Evolutionary conservation across 495 filamentous ascomycete species (phyloP).

Genomic region (Aspergillus ellipticus): DNA sequence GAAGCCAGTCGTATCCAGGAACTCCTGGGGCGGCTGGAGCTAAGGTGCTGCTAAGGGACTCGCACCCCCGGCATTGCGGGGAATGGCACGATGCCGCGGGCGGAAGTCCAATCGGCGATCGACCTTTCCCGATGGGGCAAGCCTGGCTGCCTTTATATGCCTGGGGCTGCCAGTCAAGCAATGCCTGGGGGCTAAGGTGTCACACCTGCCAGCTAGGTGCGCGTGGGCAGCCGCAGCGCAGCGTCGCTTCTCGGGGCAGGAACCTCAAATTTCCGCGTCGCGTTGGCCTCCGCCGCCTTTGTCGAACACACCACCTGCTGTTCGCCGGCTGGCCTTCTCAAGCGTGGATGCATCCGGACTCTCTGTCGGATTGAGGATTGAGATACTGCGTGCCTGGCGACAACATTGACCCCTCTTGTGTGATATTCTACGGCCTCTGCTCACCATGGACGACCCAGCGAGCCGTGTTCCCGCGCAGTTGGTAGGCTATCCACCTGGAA

Average conservation of each 20-base stretch:
- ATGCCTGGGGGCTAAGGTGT: conserved; percentile 24
- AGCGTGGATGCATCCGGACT: conserved; percentile 12
- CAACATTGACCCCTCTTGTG: conserved; percentile 10
- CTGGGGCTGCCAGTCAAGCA: too few relatives aligned
- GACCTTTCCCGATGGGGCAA: not conserved
- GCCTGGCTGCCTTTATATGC: too few relatives aligned
- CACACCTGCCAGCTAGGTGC: too few relatives aligned
- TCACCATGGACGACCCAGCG: conserved; percentile 62
- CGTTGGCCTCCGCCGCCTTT: conserved; percentile 22
- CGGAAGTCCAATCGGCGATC: not conserved
- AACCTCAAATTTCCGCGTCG: conserved; percentile 41
- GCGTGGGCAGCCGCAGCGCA: conserved; percentile 19
- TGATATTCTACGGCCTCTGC: conserved; percentile 10
- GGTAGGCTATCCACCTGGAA: conserved; percentile 37
- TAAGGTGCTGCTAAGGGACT: too few relatives aligned
- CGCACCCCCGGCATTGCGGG: not conserved
- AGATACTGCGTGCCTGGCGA: conserved; percentile 8
- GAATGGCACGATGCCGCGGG: not conserved
- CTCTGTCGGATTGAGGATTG: not conserved
- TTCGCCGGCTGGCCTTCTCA: conserved; percentile 4
- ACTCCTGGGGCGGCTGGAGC: not conserved
- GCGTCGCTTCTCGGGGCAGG: conserved; percentile 10
- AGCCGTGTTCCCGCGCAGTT: conserved; percentile 58
- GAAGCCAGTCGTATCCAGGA: too few relatives aligned
- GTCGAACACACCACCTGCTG: not conserved